phyloP scores from a whole-genome alignment of 108 stramenopile genomes.

The Mediolabrus comicus region DNA sequence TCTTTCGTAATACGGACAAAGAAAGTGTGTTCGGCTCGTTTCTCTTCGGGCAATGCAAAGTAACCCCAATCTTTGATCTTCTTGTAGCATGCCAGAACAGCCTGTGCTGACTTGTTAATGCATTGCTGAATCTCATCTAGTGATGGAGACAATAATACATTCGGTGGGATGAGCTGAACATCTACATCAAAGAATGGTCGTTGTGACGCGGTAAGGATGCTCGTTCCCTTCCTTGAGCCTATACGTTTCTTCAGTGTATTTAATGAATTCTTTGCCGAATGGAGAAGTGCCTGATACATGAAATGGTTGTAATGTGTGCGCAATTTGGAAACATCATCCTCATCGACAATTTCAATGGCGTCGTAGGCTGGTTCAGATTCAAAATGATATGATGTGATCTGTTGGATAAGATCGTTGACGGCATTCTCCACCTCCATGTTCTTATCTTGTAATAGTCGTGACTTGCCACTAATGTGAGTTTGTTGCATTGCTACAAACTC shows the following conservation, averaged over 20 bases:
- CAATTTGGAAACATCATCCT: conserved; percentile 73
- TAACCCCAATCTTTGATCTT: conserved; percentile 71
- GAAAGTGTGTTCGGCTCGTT: conserved; percentile 57
- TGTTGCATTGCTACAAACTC: conserved; percentile 90
- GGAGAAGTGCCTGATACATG: conserved; percentile 89
- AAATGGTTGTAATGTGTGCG: conserved; percentile 91
- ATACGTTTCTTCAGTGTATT: conserved; percentile 88
- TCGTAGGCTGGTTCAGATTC: conserved; percentile 47
- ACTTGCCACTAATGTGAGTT: conserved; percentile 62
- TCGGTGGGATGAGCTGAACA: conserved; percentile 79
- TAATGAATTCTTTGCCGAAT: conserved; percentile 88
- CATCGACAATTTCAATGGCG: conserved; percentile 62
- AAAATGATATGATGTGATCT: conserved; percentile 70
- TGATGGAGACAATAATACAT: conserved; percentile 69
- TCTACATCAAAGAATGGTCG: conserved; percentile 90
- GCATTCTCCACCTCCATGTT: conserved; percentile 90
- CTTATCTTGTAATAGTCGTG: conserved; percentile 80
- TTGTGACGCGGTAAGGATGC: conserved; percentile 50
- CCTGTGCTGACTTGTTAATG: conserved; percentile 86
- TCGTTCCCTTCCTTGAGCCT: conserved; percentile 55
- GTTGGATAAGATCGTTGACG: conserved; percentile 77
- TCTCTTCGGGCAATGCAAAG: conserved; percentile 27
- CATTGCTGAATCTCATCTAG: conserved; percentile 89
- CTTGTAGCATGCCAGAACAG: conserved; percentile 86
- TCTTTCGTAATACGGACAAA: conserved; percentile 90